Conservation (phyloP, 192 early-diverging fungal species). For the Coemansia sp. region DNA sequence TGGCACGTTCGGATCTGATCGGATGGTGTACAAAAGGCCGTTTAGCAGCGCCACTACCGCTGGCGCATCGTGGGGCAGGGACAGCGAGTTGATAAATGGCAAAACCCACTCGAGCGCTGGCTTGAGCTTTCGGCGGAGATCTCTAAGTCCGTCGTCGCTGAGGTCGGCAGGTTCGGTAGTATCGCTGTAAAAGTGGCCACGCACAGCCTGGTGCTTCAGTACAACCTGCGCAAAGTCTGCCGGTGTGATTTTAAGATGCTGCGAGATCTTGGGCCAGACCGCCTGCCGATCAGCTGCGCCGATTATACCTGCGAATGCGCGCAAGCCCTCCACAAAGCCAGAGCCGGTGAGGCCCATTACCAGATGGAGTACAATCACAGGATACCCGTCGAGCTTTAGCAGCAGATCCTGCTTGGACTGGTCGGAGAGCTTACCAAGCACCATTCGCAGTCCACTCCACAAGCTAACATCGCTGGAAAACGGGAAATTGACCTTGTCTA, state of each 20-base stretch:
- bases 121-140: constrained; percentile 20
- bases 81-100: constrained; percentile 43
- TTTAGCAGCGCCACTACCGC: constrained; percentile 25
- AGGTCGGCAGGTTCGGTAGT: neutral
- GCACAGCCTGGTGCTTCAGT: constrained; percentile 13
- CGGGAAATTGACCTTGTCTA: constrained; percentile 10
- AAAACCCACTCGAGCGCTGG: constrained; percentile 45
- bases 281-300: constrained; percentile 5
- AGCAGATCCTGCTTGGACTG: constrained; percentile 20
- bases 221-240: constrained; percentile 17
- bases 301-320: constrained; percentile 28
- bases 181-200: constrained; percentile 5
- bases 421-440: constrained; percentile 20
- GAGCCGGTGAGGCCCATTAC: constrained; percentile 10
- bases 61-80: constrained; percentile 19
- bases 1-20: constrained; percentile 11
- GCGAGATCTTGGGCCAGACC: constrained; percentile 25
- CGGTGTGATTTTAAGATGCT: neutral
- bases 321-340: constrained; percentile 38
- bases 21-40: constrained; percentile 22
- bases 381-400: constrained; percentile 16
- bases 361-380: constrained; percentile 18
- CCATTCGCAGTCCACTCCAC: constrained; percentile 36
- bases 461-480: constrained; percentile 18
- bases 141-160: constrained; percentile 10